Percentiles rank a stretch among this genome's conserved stretches.
Evolutionary conservation across 495 filamentous ascomycete species (phyloP).

Genomic region (Coniosporium apollinis): DNA sequence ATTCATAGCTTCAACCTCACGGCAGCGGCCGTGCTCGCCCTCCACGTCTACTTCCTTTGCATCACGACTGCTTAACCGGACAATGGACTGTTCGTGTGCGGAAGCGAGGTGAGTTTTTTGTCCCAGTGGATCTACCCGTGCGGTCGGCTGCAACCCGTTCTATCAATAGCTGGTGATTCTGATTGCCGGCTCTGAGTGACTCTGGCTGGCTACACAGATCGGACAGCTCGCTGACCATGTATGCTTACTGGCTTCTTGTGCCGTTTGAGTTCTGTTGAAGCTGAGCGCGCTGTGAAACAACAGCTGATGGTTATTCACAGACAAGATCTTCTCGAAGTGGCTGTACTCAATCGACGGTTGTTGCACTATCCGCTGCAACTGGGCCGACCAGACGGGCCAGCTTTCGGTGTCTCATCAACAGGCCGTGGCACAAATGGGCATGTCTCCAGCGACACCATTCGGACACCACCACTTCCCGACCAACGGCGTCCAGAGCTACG

Average conservation of each 20-base stretch:
- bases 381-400: constrained; percentile 99
- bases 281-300: too few species aligned
- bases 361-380: constrained; percentile 97
- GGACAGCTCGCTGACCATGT: too few species aligned
- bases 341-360: too few species aligned
- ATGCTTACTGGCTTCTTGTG: too few species aligned
- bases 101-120: constrained; percentile 57
- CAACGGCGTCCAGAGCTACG: constrained; percentile 89
- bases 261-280: too few species aligned
- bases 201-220: too few species aligned
- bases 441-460: constrained; percentile 93
- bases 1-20: constrained; percentile 45
- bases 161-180: too few species aligned
- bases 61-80: constrained; percentile 43
- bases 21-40: constrained; percentile 37
- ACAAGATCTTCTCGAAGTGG: too few species aligned
- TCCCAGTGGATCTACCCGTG: too few species aligned
- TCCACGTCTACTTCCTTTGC: constrained; percentile 47
- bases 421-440: constrained; percentile 92
- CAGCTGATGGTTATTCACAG: too few species aligned
- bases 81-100: constrained; percentile 41
- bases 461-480: constrained; percentile 98
- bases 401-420: constrained; percentile 96
- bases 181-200: too few species aligned
- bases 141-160: too few species aligned